Evolutionary conservation across 441 rosid genomes (phyloP).

Genomic region (Geranium incanum): DNA sequence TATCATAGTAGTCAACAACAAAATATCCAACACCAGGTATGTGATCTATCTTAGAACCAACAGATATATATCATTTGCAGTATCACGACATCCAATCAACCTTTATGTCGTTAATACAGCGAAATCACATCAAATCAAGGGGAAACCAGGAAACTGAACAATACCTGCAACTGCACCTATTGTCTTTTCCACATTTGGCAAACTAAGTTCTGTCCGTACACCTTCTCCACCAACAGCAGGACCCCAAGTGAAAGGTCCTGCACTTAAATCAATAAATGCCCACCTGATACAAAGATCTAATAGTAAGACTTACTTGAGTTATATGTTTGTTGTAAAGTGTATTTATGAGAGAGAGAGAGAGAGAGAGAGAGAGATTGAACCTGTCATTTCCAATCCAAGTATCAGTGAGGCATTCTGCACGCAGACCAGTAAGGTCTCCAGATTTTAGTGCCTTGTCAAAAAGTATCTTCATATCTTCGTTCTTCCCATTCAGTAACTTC

Average conservation of each 20-base stretch:
- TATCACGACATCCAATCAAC: conserved; percentile 2
- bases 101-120: neutral
- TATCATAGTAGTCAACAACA: conserved; percentile 11
- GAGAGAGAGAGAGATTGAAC: conserved; percentile 33
- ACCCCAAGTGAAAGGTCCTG: conserved; percentile 99
- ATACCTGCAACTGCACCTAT: conserved; percentile 96
- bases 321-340: neutral
- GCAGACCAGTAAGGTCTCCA: conserved; percentile 64
- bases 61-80: neutral
- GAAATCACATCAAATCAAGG: conserved; percentile 6
- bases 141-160: conserved; percentile 12
- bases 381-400: conserved; percentile 94
- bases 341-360: conserved; percentile 15
- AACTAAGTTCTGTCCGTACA: conserved; percentile 78
- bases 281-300: conserved; percentile 50
- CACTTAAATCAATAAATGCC: conserved; percentile 88
- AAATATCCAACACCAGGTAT: neutral
- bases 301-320: conserved; percentile 12
- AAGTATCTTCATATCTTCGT: conserved; percentile 57
- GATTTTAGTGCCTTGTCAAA: conserved; percentile 58
- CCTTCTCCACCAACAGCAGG: conserved; percentile 99
- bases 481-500: conserved; percentile 66
- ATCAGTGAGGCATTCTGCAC: conserved; percentile 91
- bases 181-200: conserved; percentile 91
- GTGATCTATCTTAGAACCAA: conserved; percentile 10